phyloP scores from a whole-genome alignment of 768 basidiomycete genomes.

The Trametes sanguinea region DNA sequence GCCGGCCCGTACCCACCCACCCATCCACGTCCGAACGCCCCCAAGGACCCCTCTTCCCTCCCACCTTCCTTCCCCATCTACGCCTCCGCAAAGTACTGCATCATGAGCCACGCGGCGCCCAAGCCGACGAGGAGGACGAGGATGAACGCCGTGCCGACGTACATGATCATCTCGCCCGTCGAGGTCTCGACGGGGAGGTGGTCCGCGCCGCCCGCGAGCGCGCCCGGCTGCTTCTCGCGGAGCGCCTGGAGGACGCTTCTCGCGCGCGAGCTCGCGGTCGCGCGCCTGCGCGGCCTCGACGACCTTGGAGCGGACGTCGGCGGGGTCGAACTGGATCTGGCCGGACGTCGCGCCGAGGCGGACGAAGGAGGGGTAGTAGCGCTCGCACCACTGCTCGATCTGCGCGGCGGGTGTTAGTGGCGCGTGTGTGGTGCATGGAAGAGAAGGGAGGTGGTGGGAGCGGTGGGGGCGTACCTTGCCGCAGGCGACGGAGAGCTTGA shows the following conservation, averaged over 20 bases:
- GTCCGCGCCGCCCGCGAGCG: constrained; percentile 5
- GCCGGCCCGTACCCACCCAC: too few relatives aligned
- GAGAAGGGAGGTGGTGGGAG: too few relatives aligned
- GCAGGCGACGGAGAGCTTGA: constrained; percentile 80
- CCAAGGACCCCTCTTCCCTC: too few relatives aligned
- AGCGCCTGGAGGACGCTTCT: constrained; percentile 31
- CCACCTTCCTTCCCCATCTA: not conserved
- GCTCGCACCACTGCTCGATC: constrained; percentile 96
- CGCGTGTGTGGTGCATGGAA: too few relatives aligned
- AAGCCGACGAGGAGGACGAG: constrained; percentile 32
- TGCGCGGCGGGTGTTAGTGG: too few relatives aligned
- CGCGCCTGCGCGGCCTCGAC: constrained; percentile 46
- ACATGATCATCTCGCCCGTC: constrained; percentile 32
- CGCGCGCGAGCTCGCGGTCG: constrained; percentile 35
- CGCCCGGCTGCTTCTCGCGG: constrained; percentile 7
- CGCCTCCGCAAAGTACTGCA: constrained; percentile 20
- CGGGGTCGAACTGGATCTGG: constrained; percentile 40
- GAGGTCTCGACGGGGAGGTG: not conserved
- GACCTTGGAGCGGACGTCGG: constrained; percentile 60
- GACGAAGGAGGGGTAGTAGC: constrained; percentile 92
- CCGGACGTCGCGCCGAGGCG: constrained; percentile 30
- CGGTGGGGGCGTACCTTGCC: constrained; percentile 78
- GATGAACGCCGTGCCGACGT: constrained; percentile 31
- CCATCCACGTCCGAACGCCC: too few relatives aligned
- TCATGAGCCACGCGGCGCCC: constrained; percentile 28